Base-by-base conservation (phyloP, 192 early-diverging fungal genomes). In the Backusella mclennaniae region DNA sequence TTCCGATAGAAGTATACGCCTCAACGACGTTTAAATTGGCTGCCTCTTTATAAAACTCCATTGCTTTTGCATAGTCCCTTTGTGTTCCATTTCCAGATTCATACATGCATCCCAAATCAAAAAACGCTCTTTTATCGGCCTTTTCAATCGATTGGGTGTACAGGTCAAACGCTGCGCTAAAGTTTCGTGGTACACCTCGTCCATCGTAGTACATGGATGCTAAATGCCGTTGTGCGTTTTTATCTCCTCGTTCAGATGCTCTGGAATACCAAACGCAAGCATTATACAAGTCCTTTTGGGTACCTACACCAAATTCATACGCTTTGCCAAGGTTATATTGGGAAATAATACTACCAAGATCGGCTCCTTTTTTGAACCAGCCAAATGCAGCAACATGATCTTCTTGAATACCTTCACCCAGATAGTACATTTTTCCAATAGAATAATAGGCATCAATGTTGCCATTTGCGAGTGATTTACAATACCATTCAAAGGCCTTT, bases 141-240 rank as follows among this genome's bases (percentile, higher is more conserved):
- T 26, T 63, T 63, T 63, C 56, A 29, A 63, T 11, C 1, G 23
- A 26, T 29, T 63, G 56, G 11, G 21, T 63, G 23, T 63, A 63
- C 23, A 63, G 11, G 56, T 63, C 56, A 63, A 63, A 63, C 9
- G 56, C 56, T 29, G 56, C 56, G n/a, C 21, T 12, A 63, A 63
- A 63, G 23, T 63, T 63, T 29, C 56, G 56, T 63, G 56, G 56
- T 29, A 63, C 56, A 29, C 56, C 56, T 29, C 56, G 19, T 29
- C 56, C 56, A 29, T 63, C 56, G 56, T 63, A 63, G 56, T 63
- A 63, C 56, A 63, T 63, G 23, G 56, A 63, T 29, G 56, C 56
- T 9, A 63, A 63, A 63, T 29, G 56, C 21, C 56, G 56, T 8
- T 63, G 21, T 63, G 56, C 56, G 14, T 63, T 63, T 29, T 63